Base-by-base conservation (phyloP, 495 filamentous ascomycete species). In the Tuber melanosporum region DNA sequence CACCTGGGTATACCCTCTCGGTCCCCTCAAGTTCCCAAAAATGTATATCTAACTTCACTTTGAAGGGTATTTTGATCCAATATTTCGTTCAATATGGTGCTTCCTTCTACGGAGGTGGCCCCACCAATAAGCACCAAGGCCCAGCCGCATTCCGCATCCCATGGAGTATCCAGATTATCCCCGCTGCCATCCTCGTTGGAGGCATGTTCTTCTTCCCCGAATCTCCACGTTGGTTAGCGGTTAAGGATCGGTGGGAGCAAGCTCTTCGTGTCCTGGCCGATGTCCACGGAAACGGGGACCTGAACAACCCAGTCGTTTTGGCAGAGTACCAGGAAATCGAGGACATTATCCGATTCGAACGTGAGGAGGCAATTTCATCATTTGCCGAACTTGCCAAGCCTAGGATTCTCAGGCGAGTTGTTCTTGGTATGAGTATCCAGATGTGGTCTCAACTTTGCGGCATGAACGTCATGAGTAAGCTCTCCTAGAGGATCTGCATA, bases 181-280 rank as follows among this genome's bases (percentile, higher is more conserved):
- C 92, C 7, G 92, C 89, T 10, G 81, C 90, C 41, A 86, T 92
- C 62, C 88, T 94, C 15, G 86, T 92, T 71, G 62, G 86, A 71
- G 91, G 91, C 32, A 85, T 94, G 69, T 91, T 90, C 85, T 91
- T 92, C 83, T 88, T 92, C 77, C 92, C 92, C 10, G 87, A 89
- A 80, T 91, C 89, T 39, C 92, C 92, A 1, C 88, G 92, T 70
- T 95, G 92, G 92, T 86, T 94, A 1, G 92, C 91, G 0, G 87
- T 86, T 71, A 90, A 91, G 82, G 91, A 91, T 78, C 88, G 91
- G n/a, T 92, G 92, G 87, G 92, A 94, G 42, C 92, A 95, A 77
- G 88, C 88, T 22, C 86, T 91, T 70, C 78, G 85, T 41, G 88
- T 90, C 17, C 88, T 93, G 12, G 91, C 90, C 43, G 81, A 85